These are phyloP conservation scores for Aspergillus mulundensis DNA, from an alignment of 495 filamentous ascomycete genomes.

Conservation along the genomic window DNA sequence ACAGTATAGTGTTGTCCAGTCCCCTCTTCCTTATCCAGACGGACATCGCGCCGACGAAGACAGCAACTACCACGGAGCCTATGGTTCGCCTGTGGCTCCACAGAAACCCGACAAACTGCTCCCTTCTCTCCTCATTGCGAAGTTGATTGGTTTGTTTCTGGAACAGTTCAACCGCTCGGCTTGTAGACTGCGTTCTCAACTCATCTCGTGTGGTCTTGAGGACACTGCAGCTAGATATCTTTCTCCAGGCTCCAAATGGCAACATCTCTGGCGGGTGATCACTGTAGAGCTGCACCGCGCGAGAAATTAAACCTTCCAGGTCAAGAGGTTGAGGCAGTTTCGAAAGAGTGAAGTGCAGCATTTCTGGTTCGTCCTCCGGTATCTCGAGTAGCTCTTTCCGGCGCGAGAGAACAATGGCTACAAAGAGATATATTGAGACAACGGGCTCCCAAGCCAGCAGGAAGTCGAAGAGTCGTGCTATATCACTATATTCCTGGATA, in stretches of 20 bases:
- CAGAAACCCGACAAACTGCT: slow-evolving; percentile 47
- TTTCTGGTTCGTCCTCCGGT: slow-evolving; percentile 81
- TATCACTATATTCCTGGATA: slow-evolving; percentile 83
- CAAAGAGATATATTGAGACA: slow-evolving; percentile 86
- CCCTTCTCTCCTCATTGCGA: slow-evolving; percentile 53
- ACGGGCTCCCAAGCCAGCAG: slow-evolving; percentile 79
- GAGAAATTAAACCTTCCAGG: slow-evolving; percentile 68
- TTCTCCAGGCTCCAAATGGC: slow-evolving; percentile 58
- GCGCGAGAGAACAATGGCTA: slow-evolving; percentile 76
- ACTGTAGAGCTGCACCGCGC: slow-evolving; percentile 58
- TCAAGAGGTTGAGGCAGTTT: slow-evolving; percentile 85
- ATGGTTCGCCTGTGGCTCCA: slow-evolving; percentile 59
- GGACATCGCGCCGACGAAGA: slow-evolving; percentile 58
- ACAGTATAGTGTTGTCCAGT: slow-evolving; percentile 39
- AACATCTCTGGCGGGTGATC: slow-evolving; percentile 70
- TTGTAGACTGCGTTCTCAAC: slow-evolving; percentile 44
- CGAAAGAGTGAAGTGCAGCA: slow-evolving; percentile 83
- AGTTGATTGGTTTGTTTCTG: slow-evolving; percentile 65
- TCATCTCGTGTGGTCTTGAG: slow-evolving; percentile 71
- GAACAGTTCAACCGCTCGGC: slow-evolving; percentile 62
- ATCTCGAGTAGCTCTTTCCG: slow-evolving; percentile 78
- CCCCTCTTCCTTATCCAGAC: slow-evolving; percentile 48
- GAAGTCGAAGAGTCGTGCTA: slow-evolving; percentile 85
- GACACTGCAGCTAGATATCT: slow-evolving; percentile 69
- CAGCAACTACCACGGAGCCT: slow-evolving; percentile 55